Base-by-base conservation (phyloP, 108 stramenopile species). In the Mediolabrus comicus region DNA sequence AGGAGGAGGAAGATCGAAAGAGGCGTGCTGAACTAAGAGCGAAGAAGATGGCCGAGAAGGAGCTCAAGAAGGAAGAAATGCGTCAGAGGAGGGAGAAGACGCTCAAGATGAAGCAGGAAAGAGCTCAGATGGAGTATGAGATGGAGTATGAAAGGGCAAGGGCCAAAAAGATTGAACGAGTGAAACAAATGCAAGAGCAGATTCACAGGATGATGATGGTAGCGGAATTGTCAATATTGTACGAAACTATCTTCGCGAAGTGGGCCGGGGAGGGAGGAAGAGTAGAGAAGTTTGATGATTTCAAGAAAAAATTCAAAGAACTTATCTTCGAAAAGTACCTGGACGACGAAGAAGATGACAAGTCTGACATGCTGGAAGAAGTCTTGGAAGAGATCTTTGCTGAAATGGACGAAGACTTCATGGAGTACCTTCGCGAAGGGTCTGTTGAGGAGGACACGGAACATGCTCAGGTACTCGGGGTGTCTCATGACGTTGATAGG, bases 31-130 rank as follows among this genome's bases (percentile, higher is more conserved):
- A 49, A 22, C 17, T 49, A 1, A 49, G 19, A 49, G 46, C 46
- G 19, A 49, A 49, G 7, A 49, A 49, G 22, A 22, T 17, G n/a
- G 46, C 46, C 8, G 46, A 49, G 46, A 49, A 49, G 46, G 46
- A 49, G 22, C 22, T 9, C 46, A 49, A 24, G 46, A 49, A 49
- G 46, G 46, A 24, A 49, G 46, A 49, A 22, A 17, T 22, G 19
- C 46, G 46, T 22, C 17, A 22, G 22, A 49, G 7, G 46, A 49
- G 46, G 22, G 46, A 49, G 46, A 22, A 49, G 5, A 51, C 32
- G 49, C 41, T 58, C 46, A 58, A 58, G 49, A 56, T 16, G 57
- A 58, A 43, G 35, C 57, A 58, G 57, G n/a, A 14, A 51, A 55
- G 41, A 43, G 57, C 57, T 16, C 39, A 9, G 8, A 5, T 39